Evolutionary conservation across 78 protist genomes (phyloP), one percentile per base, ranked within the genome.

Genomic region (Dictyostelium citrinum): DNA sequence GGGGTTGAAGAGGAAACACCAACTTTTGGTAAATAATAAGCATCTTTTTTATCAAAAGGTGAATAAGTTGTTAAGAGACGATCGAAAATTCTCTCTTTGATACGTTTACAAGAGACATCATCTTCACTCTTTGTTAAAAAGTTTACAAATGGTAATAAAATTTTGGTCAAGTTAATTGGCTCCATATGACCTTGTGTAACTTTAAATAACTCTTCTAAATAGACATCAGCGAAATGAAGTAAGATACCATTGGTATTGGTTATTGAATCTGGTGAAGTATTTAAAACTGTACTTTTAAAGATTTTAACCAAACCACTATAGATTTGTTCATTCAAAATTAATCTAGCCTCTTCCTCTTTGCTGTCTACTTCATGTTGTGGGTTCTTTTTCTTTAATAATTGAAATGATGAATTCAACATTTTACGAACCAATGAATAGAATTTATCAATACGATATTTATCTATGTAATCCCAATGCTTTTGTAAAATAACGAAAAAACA

Each of bases 161-260:
- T n/a, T 61, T 61, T 74, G 17, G 46, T 77, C 9, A 86, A n/a
- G 33, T 58, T 22, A 9, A 46, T 7, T 22, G 84, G 45, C n/a
- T 71, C 81, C 31, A 86, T 29, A n/a, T 51, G 22, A n/a, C 92
- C 92, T 22, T 72, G 46, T 5, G 84, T 39, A 2, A 74, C 67
- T 27, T 55, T 29, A n/a, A 75, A 72, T 24, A 86, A 49, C 7
- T 86, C 92, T 12, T 75, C 92, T 80, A 86, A 72, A 74, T 61
- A 86, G 83, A 86, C 45, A 86, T 86, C 92, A 8, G 92, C 58
- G 24, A 86, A n/a, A 35, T 86, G 92, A 20, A 86, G 45, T 22
- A 86, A 35, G 20, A 86, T 39, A 41, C 92, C 92, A 41, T 74
- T 76, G 60, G 80, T 77, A 22, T 55, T 55, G 0, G 29, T 9